Evolutionary conservation across 2,329 filamentous ascomycete species (phyloP).

Genomic region (Penicillium italicum): DNA sequence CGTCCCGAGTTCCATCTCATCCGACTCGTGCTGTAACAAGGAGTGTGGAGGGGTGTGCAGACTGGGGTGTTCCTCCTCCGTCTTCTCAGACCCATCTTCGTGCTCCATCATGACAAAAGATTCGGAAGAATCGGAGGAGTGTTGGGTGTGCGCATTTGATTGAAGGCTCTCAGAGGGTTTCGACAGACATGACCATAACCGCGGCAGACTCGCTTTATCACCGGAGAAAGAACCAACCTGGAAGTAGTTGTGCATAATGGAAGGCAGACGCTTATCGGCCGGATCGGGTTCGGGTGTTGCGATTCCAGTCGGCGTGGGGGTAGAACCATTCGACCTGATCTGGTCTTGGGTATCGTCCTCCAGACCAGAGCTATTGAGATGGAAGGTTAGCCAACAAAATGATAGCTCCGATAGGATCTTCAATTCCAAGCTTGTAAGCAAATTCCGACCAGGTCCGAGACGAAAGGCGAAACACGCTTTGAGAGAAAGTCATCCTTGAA

Average conservation of each 20-base stretch:
- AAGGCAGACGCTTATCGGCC: conserved; percentile 89
- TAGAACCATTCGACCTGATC: conserved; percentile 70
- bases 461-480: neutral
- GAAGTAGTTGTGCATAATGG: conserved; percentile 94
- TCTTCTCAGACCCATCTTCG: conserved; percentile 32
- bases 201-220: conserved; percentile 56
- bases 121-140: conserved; percentile 32
- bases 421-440: neutral
- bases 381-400: conserved; percentile 26
- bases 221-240: conserved; percentile 94
- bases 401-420: neutral
- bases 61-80: conserved; percentile 33
- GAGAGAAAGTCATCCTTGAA: conserved; percentile 1
- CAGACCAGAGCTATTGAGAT: conserved; percentile 28
- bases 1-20: conserved; percentile 41
- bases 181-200: conserved; percentile 38
- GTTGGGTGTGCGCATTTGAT: conserved; percentile 14
- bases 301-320: conserved; percentile 69
- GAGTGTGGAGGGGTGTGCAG: conserved; percentile 46
- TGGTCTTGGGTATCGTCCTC: conserved; percentile 45
- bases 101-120: conserved; percentile 44
- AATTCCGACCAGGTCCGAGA: conserved; percentile 8
- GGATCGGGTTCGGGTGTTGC: conserved; percentile 91
- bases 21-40: conserved; percentile 43
- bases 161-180: conserved; percentile 18